These are phyloP conservation scores for Pleurotus salmoneostramineus DNA, from an alignment of 768 basidiomycete genomes.

Conservation along the genomic window DNA sequence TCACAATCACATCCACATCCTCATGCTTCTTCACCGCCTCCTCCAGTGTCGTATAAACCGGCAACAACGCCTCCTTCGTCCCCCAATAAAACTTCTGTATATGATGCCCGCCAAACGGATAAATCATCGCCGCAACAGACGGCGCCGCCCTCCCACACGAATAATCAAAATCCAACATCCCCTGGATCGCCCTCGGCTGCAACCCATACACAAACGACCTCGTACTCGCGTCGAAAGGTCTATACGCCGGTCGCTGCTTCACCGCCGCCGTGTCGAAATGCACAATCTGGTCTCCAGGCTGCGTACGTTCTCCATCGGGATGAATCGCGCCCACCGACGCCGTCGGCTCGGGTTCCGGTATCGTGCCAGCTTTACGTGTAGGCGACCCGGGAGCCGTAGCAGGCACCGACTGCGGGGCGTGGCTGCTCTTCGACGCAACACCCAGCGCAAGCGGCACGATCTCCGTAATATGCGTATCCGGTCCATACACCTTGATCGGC, in stretches of 20 bases:
- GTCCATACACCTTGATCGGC: constrained; percentile 95
- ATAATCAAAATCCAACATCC: constrained; percentile 96
- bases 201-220: constrained; percentile 98
- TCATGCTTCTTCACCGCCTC: constrained; percentile 94
- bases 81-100: constrained; percentile 99
- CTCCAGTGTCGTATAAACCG: constrained; percentile 89
- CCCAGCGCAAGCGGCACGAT: constrained; percentile 99
- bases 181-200: constrained; percentile 98
- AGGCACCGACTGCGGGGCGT: constrained; percentile 17
- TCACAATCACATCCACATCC: constrained; percentile 96
- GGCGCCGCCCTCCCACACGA: constrained; percentile 91
- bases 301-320: constrained; percentile 75
- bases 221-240: constrained; percentile 92
- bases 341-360: constrained; percentile 28
- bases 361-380: constrained; percentile 35
- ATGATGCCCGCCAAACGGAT: constrained; percentile 99
- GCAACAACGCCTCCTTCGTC: constrained; percentile 96
- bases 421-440: constrained; percentile 51
- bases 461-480: constrained; percentile 97
- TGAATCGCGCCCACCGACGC: constrained; percentile 68
- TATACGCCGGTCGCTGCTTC: constrained; percentile 67
- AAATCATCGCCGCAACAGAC: constrained; percentile 98
- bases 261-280: constrained; percentile 66
- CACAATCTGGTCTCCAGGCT: constrained; percentile 86
- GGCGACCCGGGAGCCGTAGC: constrained; percentile 45